phyloP scores from a whole-genome alignment of 2,329 filamentous ascomycete genomes.

The Neonectria hederae region DNA sequence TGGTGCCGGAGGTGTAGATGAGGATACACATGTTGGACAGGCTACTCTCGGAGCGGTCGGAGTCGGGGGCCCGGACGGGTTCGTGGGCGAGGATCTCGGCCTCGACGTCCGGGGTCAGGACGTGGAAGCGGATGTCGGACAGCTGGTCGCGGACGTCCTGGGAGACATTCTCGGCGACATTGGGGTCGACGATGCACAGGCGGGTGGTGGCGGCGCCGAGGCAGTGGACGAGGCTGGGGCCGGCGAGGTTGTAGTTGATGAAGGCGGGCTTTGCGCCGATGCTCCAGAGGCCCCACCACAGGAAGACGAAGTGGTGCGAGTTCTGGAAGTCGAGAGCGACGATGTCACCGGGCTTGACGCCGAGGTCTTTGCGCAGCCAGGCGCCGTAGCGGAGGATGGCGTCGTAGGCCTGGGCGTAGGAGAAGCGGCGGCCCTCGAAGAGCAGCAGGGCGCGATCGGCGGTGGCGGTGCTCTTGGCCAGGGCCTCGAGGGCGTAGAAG shows the following conservation, averaged over 20 bases:
- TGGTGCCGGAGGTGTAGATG: conserved; percentile 89
- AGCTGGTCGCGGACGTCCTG: conserved; percentile 65
- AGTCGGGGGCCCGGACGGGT: conserved; percentile 67
- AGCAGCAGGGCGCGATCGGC: conserved; percentile 69
- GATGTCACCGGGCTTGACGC: conserved; percentile 75
- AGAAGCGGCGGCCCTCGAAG: conserved; percentile 75
- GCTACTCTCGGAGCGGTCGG: conserved; percentile 60
- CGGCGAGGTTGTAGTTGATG: conserved; percentile 86
- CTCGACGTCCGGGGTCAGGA: conserved; percentile 69
- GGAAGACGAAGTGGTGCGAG: conserved; percentile 78
- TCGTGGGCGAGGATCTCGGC: conserved; percentile 61
- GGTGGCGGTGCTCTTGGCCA: conserved; percentile 62
- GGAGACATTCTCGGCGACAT: conserved; percentile 63
- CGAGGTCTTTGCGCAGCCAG: conserved; percentile 74
- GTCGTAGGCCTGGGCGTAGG: conserved; percentile 80
- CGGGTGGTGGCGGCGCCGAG: conserved; percentile 73
- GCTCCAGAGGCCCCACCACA: conserved; percentile 82
- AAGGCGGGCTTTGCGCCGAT: conserved; percentile 86
- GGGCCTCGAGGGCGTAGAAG: conserved; percentile 79
- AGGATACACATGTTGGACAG: conserved; percentile 72
- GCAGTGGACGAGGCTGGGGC: conserved; percentile 77
- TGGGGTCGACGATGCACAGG: conserved; percentile 74
- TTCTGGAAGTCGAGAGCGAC: conserved; percentile 87
- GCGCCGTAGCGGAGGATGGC: conserved; percentile 75
- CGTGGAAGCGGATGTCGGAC: conserved; percentile 64